phyloP scores from a whole-genome alignment of 2,329 filamentous ascomycete genomes.

The Colletotrichum acutatum region DNA sequence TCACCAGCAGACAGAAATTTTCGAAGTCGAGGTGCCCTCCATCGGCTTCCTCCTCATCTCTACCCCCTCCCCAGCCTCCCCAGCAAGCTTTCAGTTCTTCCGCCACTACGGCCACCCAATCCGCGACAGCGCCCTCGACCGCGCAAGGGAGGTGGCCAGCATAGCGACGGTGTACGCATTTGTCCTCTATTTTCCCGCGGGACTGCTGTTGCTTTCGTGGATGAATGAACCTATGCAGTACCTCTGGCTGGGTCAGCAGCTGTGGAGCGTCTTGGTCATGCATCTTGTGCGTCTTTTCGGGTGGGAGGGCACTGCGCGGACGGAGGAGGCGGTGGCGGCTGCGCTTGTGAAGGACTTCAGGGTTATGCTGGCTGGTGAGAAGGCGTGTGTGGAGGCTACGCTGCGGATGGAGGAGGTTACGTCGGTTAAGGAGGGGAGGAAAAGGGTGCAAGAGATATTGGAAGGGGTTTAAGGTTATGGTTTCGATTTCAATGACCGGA shows the following conservation, averaged over 20 bases:
- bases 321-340: not conserved
- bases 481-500: not conserved
- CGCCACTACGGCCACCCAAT: constrained; percentile 34
- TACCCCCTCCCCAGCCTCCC: constrained; percentile 25
- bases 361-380: not conserved
- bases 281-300: constrained; percentile 20
- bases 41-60: constrained; percentile 36
- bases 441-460: not conserved
- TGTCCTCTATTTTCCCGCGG: not conserved
- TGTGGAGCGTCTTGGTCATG: constrained; percentile 38
- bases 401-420: not conserved
- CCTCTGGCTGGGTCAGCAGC: constrained; percentile 38
- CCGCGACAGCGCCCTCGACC: not conserved
- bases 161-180: not conserved
- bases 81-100: constrained; percentile 29
- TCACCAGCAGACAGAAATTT: not conserved
- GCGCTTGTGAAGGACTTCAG: not conserved
- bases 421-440: not conserved
- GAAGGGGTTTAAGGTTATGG: not conserved
- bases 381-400: not conserved
- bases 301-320: not conserved
- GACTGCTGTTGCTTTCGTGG: constrained; percentile 24
- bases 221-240: constrained; percentile 37
- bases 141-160: not conserved
- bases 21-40: constrained; percentile 35